These are phyloP conservation scores for Naumovozyma castellii DNA, from an alignment of 805 yeast species.

Conservation along the genomic window DNA sequence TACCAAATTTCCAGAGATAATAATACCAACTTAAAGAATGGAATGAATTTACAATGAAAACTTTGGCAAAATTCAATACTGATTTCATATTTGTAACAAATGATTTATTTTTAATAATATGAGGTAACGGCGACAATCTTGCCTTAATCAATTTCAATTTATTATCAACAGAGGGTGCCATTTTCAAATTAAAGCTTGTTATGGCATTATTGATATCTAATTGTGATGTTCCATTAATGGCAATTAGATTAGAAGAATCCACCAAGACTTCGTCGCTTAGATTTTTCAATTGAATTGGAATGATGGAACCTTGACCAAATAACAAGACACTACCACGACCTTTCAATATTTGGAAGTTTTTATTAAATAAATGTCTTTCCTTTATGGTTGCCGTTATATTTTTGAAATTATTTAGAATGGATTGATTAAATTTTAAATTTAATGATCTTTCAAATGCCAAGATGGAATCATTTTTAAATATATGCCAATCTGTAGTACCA, in stretches of 20 bases:
- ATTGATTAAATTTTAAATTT: slow-evolving; percentile 12
- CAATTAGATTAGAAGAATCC: slow-evolving; percentile 24
- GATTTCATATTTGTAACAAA: background rate
- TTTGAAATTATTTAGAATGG: background rate
- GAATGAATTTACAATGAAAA: slow-evolving; percentile 6
- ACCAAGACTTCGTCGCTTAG: slow-evolving; percentile 21
- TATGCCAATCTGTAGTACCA: slow-evolving; percentile 27
- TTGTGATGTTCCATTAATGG: slow-evolving; percentile 24
- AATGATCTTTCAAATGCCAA: slow-evolving; percentile 26
- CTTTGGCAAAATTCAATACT: slow-evolving; percentile 1
- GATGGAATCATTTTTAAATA: slow-evolving; percentile 22
- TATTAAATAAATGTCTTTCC: slow-evolving; percentile 9
- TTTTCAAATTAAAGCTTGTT: background rate
- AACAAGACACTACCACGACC: slow-evolving; percentile 28
- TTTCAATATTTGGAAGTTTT: slow-evolving; percentile 16
- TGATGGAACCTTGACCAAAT: slow-evolving; percentile 20
- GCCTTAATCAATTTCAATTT: background rate
- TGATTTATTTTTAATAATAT: background rate
- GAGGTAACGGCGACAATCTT: background rate
- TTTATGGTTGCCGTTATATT: background rate
- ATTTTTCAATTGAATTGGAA: slow-evolving; percentile 21
- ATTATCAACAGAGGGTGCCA: background rate
- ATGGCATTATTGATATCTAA: slow-evolving; percentile 19
- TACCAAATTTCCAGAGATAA: slow-evolving; percentile 15
- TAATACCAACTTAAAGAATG: slow-evolving; percentile 1